A percentile compares a stretch with the other conserved stretches of the same genome.
phyloP scores from a whole-genome alignment of 108 stramenopile genomes.

The Conticribra weissflogii region DNA sequence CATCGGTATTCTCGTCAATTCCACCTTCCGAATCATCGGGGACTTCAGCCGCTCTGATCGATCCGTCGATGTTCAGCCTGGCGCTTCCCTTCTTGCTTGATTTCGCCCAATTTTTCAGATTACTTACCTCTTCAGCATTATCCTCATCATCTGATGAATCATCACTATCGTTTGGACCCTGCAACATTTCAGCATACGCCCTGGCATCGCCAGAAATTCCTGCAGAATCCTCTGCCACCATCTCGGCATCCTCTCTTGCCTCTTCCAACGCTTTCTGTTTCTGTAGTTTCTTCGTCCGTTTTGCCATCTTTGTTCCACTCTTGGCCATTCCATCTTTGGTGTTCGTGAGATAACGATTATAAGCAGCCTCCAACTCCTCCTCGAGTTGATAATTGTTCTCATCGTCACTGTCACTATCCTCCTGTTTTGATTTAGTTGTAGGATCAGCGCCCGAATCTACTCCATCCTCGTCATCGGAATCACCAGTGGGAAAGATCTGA shows the following conservation, averaged over 20 bases:
- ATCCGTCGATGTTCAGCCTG: slow-evolving; percentile 18
- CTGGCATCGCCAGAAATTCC: slow-evolving; percentile 68
- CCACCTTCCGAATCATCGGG: not conserved
- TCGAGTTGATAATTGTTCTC: slow-evolving; percentile 71
- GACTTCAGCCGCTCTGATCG: slow-evolving; percentile 7
- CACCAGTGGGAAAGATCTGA: slow-evolving; percentile 53
- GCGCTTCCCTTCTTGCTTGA: slow-evolving; percentile 36
- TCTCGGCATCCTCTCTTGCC: slow-evolving; percentile 85
- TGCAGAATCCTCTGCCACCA: slow-evolving; percentile 60
- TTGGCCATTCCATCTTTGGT: slow-evolving; percentile 80
- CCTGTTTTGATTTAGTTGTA: slow-evolving; percentile 44
- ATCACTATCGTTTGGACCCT: slow-evolving; percentile 70
- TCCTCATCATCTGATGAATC: slow-evolving; percentile 51
- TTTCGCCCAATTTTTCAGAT: slow-evolving; percentile 56
- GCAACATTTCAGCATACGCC: slow-evolving; percentile 76
- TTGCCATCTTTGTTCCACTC: slow-evolving; percentile 80
- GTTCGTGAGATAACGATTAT: slow-evolving; percentile 77
- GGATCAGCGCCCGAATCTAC: slow-evolving; percentile 33
- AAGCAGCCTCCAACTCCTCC: slow-evolving; percentile 84
- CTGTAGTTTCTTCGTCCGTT: slow-evolving; percentile 80
- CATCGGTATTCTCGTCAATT: slow-evolving; percentile 15
- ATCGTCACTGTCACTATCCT: slow-evolving; percentile 55
- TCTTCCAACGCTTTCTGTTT: slow-evolving; percentile 81
- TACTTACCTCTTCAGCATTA: slow-evolving; percentile 62
- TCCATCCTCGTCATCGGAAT: slow-evolving; percentile 52